Percentiles rank a stretch among this genome's conserved stretches.
Evolutionary conservation across 768 basidiomycete species (phyloP).

Genomic region (Phallus indusiatus): DNA sequence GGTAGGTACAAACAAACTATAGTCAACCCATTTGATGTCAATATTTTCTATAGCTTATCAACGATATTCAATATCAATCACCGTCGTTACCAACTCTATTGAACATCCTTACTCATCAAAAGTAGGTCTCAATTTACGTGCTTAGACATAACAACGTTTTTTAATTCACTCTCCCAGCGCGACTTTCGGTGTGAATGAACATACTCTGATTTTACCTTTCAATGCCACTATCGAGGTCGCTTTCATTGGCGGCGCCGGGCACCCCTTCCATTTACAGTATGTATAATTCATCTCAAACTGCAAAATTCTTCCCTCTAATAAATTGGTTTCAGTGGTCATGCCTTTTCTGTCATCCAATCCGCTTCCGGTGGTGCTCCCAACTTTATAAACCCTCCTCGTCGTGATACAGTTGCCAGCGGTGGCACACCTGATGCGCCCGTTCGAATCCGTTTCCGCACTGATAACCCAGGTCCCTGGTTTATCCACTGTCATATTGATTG

Average conservation of each 20-base stretch:
- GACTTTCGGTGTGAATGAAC: neutral
- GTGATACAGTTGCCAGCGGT: conserved; percentile 9
- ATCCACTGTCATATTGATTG: conserved; percentile 41
- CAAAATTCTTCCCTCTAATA: neutral
- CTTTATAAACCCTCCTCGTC: conserved; percentile 28
- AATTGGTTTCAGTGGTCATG: neutral
- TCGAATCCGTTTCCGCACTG: conserved; percentile 40
- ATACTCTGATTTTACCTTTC: neutral
- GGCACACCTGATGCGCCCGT: conserved; percentile 27
- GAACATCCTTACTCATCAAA: conserved; percentile 2
- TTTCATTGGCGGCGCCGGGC: neutral
- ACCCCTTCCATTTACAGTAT: conserved; percentile 6
- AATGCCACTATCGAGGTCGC: conserved; percentile 5
- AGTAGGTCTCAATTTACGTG: neutral
- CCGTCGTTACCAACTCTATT: conserved; percentile 1
- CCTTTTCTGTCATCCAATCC: conserved; percentile 29
- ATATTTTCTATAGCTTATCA: neutral
- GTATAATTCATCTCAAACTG: neutral
- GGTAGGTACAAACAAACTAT: neutral
- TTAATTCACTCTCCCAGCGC: neutral
- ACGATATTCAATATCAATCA: neutral
- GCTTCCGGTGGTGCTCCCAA: conserved; percentile 24
- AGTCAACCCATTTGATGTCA: neutral
- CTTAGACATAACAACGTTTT: neutral
- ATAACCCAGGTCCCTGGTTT: conserved; percentile 46